Evolutionary conservation across 2,329 filamentous ascomycete species (phyloP).

Genomic region (Helicocarpus griseus): DNA sequence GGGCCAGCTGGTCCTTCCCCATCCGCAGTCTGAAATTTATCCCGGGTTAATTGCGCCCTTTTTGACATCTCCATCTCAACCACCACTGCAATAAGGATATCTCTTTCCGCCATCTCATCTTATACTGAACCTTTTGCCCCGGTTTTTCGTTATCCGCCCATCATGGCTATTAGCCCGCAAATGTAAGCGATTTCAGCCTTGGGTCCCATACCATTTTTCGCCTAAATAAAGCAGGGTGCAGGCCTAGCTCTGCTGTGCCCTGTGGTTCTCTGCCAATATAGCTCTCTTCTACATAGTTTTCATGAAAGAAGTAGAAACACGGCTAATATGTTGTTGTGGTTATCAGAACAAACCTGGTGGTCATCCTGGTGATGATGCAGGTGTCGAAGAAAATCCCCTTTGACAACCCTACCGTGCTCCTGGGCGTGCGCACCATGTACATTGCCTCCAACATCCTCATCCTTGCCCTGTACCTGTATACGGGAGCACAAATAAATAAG

Average conservation of each 20-base stretch:
- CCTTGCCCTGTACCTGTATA: constrained; percentile 71
- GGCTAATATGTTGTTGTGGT: constrained; percentile 11
- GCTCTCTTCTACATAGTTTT: too few relatives aligned
- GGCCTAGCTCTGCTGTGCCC: too few relatives aligned
- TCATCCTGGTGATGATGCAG: constrained; percentile 98
- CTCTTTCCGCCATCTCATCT: neutral
- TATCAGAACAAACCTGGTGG: constrained; percentile 75
- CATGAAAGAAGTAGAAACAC: too few relatives aligned
- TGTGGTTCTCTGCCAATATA: too few relatives aligned
- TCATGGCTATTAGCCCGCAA: constrained; percentile 19
- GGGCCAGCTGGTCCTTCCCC: neutral
- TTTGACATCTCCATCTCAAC: too few relatives aligned
- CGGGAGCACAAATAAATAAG: constrained; percentile 76
- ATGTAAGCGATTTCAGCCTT: constrained; percentile 14
- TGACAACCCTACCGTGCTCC: constrained; percentile 68
- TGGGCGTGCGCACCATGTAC: constrained; percentile 55
- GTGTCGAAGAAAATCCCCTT: constrained; percentile 92
- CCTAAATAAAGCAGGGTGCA: neutral
- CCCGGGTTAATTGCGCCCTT: neutral
- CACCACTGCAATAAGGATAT: too few relatives aligned
- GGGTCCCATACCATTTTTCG: neutral
- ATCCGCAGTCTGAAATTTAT: too few relatives aligned
- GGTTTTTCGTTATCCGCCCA: constrained; percentile 6
- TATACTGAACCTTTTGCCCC: neutral
- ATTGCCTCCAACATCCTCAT: constrained; percentile 73